Evolutionary conservation across 208 protist genomes (phyloP).

Genomic region (Trypanosoma avium): DNA sequence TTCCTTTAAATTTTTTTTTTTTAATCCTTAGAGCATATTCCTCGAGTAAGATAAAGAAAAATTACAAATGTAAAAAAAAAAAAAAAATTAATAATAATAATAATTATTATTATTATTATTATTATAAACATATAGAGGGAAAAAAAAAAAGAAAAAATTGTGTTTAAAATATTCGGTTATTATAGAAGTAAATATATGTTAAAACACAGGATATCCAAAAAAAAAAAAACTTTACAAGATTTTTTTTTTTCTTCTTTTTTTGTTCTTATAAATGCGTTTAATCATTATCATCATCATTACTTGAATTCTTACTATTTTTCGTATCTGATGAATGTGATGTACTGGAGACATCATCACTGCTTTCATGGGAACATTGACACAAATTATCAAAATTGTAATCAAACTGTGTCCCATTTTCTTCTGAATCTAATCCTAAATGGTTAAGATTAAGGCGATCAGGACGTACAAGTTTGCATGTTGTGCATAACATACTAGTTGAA

Average conservation of each 20-base stretch:
- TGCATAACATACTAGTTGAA: slow-evolving; percentile 78
- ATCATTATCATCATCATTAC: background rate
- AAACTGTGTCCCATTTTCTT: slow-evolving; percentile 87
- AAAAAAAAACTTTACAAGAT: background rate
- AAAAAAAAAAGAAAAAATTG: too few relatives aligned
- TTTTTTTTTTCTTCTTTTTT: too few relatives aligned
- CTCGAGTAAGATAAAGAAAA: background rate
- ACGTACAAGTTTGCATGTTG: slow-evolving; percentile 82
- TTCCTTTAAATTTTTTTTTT: too few relatives aligned
- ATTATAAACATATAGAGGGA: too few relatives aligned
- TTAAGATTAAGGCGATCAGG: slow-evolving; percentile 87
- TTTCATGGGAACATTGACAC: slow-evolving; percentile 74
- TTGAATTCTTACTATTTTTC: background rate
- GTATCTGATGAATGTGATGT: slow-evolving; percentile 3
- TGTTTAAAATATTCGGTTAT: too few relatives aligned
- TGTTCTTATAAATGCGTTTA: background rate
- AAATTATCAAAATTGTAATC: slow-evolving; percentile 91
- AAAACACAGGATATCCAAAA: background rate
- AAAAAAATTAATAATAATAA: too few relatives aligned
- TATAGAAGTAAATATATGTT: too few relatives aligned
- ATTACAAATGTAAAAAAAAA: background rate
- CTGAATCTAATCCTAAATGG: slow-evolving; percentile 82
- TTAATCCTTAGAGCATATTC: too few relatives aligned
- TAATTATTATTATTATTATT: too few relatives aligned
- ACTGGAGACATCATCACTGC: slow-evolving; percentile 37